Conservation (phyloP, 768 basidiomycete species). For the Suillus decipiens region DNA sequence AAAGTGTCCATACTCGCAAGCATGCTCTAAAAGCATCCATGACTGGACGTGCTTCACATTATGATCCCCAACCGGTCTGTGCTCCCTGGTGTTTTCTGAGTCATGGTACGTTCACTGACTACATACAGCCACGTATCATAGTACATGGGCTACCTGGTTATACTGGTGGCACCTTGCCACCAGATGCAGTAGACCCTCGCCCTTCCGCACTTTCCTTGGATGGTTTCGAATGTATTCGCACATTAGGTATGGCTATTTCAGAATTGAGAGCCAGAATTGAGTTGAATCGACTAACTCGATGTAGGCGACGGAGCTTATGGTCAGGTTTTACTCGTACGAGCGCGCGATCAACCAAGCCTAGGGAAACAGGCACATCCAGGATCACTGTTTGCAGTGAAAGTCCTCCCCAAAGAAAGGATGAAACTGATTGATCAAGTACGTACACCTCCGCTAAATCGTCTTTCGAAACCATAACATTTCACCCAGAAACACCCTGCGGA, state of each 20-base stretch:
- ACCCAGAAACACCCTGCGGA: conserved; percentile 27
- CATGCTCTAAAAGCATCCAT: conserved; percentile 15
- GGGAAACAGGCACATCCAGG: conserved; percentile 37
- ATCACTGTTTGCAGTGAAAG: conserved; percentile 50
- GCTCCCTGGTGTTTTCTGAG: not conserved
- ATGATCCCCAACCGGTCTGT: not conserved
- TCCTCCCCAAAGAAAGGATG: conserved; percentile 37
- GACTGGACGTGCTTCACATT: not conserved
- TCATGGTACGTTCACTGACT: conserved; percentile 1
- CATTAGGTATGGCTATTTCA: conserved; percentile 35
- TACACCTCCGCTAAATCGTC: conserved; percentile 1
- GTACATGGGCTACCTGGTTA: conserved; percentile 14
- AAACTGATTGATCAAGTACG: conserved; percentile 35
- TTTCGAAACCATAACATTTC: conserved; percentile 7
- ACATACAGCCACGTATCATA: conserved; percentile 19
- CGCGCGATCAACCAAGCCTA: conserved; percentile 28
- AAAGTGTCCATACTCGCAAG: conserved; percentile 13
- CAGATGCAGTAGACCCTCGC: conserved; percentile 36
- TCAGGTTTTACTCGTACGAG: conserved; percentile 43
- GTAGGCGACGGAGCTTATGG: conserved; percentile 45
- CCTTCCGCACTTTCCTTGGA: conserved; percentile 36
- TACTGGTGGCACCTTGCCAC: conserved; percentile 18
- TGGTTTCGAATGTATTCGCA: conserved; percentile 45
- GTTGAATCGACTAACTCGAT: conserved; percentile 6
- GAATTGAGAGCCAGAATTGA: not conserved